These are phyloP conservation scores for Lasiodiplodia theobromae DNA, from an alignment of 2,329 filamentous ascomycete species.

Conservation along the genomic window DNA sequence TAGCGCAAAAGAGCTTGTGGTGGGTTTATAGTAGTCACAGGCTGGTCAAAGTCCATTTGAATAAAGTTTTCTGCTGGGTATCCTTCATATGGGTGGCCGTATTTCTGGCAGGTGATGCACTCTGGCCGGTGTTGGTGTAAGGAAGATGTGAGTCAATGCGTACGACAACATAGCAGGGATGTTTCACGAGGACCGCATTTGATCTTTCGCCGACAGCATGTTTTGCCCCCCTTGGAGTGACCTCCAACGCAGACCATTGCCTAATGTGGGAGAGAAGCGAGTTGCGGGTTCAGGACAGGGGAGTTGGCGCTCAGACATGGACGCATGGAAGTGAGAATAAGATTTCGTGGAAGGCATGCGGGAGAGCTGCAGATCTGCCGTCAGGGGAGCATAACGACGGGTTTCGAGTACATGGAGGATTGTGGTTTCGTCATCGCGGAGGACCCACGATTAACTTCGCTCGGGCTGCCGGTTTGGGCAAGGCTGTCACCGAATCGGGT, in stretches of 20 bases:
- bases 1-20: background rate
- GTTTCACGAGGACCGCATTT: background rate
- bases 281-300: background rate
- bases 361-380: conserved; percentile 9
- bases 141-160: background rate
- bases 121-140: background rate
- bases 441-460: conserved; percentile 5
- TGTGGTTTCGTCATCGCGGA: background rate
- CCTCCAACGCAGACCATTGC: background rate
- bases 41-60: background rate
- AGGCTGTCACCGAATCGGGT: conserved; percentile 1
- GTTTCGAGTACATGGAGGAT: conserved; percentile 1
- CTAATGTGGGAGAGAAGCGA: background rate
- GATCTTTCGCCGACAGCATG: background rate
- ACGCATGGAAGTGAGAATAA: background rate
- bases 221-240: background rate
- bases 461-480: background rate
- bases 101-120: background rate
- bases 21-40: background rate
- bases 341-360: background rate
- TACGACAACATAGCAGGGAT: background rate
- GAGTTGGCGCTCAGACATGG: background rate
- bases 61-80: background rate
- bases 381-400: background rate
- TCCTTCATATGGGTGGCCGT: background rate